Evolutionary conservation across 306 rosid species (phyloP), one percentile per base, ranked within the genome.

Genomic region (Myrica gale): DNA sequence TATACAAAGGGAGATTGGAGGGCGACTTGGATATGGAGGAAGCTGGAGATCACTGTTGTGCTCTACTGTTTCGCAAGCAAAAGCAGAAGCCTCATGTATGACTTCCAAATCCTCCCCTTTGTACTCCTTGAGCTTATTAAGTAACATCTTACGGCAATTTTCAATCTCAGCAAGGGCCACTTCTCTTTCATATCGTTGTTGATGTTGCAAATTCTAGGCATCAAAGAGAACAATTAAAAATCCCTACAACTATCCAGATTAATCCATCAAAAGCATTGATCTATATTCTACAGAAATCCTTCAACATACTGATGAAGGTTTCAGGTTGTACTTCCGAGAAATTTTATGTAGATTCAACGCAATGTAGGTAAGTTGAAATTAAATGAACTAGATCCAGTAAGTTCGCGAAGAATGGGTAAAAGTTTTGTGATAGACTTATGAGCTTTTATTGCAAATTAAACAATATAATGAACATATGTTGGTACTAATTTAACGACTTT

Each of bases 121-220:
- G 85, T 95, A 95, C 76, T 83, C 92, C 76, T 82, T 89, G 62
- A 95, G 89, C 81, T 92, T 92, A 71, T 84, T 83, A 9, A 92
- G 88, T 81, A 95, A 72, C 84, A 88, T 75, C 84, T 95, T 89
- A 58, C 97, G 97, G 75, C 97, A 88, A 55, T 80, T 90, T 69
- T 95, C 99, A 57, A 95, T 90, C 87, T 92, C 97, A 43, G 89
- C 80, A 54, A 95, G 96, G 77, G 99, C 91, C 68, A 82, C 88
- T 87, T 89, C 97, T 68, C 89, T 92, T 83, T 92, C 96, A 32
- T 90, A 92, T 48, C 71, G 78, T 68, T 90, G 97, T 20, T 90
- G 93, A 66, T 85, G 93, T 70, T 95, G 99, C 78, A 92, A 74
- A 83, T 67, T 88, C 97, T 95, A 84, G 72, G 54, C 60, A 81